Conservation (phyloP, 73 alveolate species). For the Paramecium biaurelia region DNA sequence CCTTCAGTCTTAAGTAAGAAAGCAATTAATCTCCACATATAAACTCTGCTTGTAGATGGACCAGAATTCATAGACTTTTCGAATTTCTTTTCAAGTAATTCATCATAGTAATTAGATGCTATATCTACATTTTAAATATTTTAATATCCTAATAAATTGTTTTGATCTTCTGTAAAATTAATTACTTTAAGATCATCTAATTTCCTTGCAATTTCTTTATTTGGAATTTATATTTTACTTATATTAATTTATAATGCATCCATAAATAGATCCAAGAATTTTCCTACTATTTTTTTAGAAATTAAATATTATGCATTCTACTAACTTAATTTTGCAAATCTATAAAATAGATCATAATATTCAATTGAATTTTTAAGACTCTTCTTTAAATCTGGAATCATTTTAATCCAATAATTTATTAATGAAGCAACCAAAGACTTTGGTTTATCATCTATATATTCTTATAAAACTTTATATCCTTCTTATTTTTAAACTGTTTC, state of each 20-base stretch:
- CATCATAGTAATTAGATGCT: constrained; percentile 48
- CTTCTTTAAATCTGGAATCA: constrained; percentile 30
- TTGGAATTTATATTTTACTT: neutral
- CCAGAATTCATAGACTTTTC: constrained; percentile 39
- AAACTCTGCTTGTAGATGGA: neutral
- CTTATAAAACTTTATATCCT: neutral
- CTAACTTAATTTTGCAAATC: neutral
- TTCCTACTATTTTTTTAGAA: neutral
- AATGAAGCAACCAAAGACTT: neutral
- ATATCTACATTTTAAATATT: neutral
- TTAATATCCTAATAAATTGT: neutral
- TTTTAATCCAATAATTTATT: neutral
- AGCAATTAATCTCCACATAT: constrained; percentile 35
- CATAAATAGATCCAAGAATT: neutral
- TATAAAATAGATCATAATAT: constrained; percentile 8
- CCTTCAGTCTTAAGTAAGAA: neutral
- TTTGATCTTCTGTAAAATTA: neutral
- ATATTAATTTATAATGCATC: neutral
- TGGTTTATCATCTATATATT: neutral
- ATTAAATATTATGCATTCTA: neutral
- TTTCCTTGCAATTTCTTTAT: neutral
- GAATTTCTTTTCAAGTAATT: constrained; percentile 14
- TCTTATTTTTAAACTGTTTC: neutral
- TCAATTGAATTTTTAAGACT: constrained; percentile 24
- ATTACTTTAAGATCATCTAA: neutral